phyloP scores from a whole-genome alignment of 2,329 filamentous ascomycete genomes.

The Arthrinium phaeospermum region DNA sequence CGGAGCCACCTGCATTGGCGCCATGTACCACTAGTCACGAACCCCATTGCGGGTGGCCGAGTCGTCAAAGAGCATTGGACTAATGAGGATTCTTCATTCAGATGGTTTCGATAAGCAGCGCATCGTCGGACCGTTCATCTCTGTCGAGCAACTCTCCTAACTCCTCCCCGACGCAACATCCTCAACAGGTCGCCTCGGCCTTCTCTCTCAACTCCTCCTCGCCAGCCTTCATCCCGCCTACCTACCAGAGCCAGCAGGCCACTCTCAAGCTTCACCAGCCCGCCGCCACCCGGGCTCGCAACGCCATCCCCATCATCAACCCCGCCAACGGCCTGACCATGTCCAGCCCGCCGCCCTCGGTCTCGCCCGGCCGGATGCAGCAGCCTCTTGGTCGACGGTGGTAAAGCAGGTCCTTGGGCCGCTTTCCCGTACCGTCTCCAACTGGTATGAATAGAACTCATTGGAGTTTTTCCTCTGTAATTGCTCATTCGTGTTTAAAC shows the following conservation, averaged over 20 bases:
- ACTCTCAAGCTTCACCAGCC: conserved; percentile 89
- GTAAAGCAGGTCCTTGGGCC: conserved; percentile 51
- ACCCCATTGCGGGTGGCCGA: not conserved
- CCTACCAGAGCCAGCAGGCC: conserved; percentile 68
- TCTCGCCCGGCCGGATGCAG: conserved; percentile 67
- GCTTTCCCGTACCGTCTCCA: conserved; percentile 43
- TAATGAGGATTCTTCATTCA: conserved; percentile 46
- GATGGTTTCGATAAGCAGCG: conserved; percentile 90
- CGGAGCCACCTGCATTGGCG: not conserved
- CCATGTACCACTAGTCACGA: conserved; percentile 11
- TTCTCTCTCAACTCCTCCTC: conserved; percentile 75
- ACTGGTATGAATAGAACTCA: conserved; percentile 32
- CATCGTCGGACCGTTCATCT: conserved; percentile 89
- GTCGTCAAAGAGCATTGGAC: conserved; percentile 2
- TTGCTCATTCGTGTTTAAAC: conserved; percentile 41
- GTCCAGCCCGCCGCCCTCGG: conserved; percentile 82
- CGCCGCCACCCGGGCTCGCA: conserved; percentile 84
- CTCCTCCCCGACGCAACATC: conserved; percentile 88
- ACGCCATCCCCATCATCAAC: conserved; percentile 98
- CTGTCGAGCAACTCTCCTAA: conserved; percentile 93
- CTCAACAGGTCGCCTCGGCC: conserved; percentile 76
- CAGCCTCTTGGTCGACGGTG: conserved; percentile 59
- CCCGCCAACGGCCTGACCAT: conserved; percentile 87
- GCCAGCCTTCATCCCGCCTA: conserved; percentile 68
- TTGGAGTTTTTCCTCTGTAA: conserved; percentile 29